Evolutionary conservation across 2,329 filamentous ascomycete species (phyloP).

Genomic region (Rutstroemia sp.): DNA sequence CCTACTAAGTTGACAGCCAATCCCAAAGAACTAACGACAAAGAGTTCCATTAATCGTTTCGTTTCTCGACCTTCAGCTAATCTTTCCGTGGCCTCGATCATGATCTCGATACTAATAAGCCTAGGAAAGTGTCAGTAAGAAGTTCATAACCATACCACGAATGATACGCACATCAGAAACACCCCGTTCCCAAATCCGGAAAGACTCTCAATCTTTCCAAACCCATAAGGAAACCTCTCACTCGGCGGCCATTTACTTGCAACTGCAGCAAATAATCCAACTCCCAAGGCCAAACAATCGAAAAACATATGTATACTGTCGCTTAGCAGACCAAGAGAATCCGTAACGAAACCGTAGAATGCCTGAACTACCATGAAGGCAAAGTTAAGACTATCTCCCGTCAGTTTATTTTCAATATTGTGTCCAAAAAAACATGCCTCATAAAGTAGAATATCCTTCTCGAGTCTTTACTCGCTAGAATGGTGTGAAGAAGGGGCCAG

Average conservation of each 20-base stretch:
- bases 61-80: conserved; percentile 79
- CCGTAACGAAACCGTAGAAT: conserved; percentile 87
- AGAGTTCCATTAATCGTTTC: conserved; percentile 75
- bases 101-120: conserved; percentile 91
- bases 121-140: conserved; percentile 36
- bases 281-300: conserved; percentile 85
- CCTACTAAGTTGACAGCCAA: conserved; percentile 87
- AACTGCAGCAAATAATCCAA: conserved; percentile 85
- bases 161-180: conserved; percentile 68
- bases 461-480: conserved; percentile 86
- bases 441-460: conserved; percentile 97
- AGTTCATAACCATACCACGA: background rate
- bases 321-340: conserved; percentile 88
- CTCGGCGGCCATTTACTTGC: conserved; percentile 96
- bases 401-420: too few species aligned
- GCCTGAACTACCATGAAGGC: conserved; percentile 91
- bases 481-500: conserved; percentile 75
- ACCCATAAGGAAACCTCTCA: conserved; percentile 83
- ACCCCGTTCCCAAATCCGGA: conserved; percentile 96
- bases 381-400: conserved; percentile 67
- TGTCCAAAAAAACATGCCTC: conserved; percentile 46
- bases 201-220: conserved; percentile 92
- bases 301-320: conserved; percentile 99
- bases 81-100: conserved; percentile 87
- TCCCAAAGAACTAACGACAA: conserved; percentile 81